These are phyloP conservation scores for Camellia sinensis DNA, from an alignment of 148 eudicot species.

Conservation along the genomic window DNA sequence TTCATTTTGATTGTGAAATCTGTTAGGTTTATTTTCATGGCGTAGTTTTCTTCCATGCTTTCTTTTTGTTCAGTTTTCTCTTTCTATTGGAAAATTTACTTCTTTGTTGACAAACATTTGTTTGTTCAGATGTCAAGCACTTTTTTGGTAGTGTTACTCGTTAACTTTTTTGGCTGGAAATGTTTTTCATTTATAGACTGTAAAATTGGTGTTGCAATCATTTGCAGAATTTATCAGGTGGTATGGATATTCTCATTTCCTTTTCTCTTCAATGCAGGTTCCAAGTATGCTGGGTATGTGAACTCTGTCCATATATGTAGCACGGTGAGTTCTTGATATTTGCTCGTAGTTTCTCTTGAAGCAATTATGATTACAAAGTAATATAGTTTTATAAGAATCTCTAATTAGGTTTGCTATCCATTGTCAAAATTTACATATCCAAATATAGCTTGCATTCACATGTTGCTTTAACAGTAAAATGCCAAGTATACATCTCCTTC, in stretches of 20 bases:
- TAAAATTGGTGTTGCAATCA: not conserved
- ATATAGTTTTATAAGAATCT: not conserved
- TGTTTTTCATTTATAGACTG: not conserved
- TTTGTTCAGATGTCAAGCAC: not conserved
- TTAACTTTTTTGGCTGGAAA: not conserved
- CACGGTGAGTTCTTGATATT: slow-evolving; percentile 55
- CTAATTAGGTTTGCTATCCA: not conserved
- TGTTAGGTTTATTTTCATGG: not conserved
- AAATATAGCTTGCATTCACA: not conserved
- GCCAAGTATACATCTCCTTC: not conserved
- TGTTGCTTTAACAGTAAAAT: not conserved
- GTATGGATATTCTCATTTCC: not conserved
- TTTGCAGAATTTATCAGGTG: not conserved
- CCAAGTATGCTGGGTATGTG: slow-evolving; percentile 91
- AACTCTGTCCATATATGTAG: slow-evolving; percentile 86
- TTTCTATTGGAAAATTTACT: not conserved
- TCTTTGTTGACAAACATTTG: not conserved
- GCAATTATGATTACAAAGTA: not conserved
- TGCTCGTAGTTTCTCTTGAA: not conserved
- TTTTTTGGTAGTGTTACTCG: not conserved
- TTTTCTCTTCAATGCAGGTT: slow-evolving; percentile 52
- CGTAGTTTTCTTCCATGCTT: not conserved
- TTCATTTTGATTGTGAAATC: not conserved
- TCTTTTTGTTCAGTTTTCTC: not conserved
- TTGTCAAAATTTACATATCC: not conserved